Percentiles rank a stretch among this genome's conserved stretches.
These are phyloP conservation scores for Lepidium didymum DNA, from an alignment of 345 rosid species.

Conservation along the genomic window DNA sequence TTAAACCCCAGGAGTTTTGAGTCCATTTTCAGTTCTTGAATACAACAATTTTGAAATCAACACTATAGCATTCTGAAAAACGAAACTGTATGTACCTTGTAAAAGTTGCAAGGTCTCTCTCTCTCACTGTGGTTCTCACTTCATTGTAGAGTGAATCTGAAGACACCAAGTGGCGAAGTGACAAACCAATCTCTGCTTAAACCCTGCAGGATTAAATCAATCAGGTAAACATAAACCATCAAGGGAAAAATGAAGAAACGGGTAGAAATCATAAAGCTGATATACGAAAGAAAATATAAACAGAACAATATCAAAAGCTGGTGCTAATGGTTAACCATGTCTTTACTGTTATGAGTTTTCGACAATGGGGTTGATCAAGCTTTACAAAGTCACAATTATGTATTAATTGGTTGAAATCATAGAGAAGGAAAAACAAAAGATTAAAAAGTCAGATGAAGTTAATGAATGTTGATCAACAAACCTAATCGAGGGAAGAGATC, in stretches of 20 bases:
- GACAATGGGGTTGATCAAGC: background rate
- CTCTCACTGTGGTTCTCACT: slow-evolving; percentile 2
- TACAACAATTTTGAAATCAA: too few relatives aligned
- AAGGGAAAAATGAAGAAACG: background rate
- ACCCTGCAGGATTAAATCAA: slow-evolving; percentile 12
- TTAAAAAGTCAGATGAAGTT: background rate
- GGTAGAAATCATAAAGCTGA: background rate
- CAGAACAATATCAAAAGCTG: background rate
- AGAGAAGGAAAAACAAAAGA: background rate
- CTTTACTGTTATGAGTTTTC: background rate
- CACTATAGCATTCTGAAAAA: too few relatives aligned
- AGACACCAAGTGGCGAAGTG: slow-evolving; percentile 13
- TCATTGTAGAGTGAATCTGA: slow-evolving; percentile 24
- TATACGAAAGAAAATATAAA: background rate
- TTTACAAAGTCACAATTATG: background rate
- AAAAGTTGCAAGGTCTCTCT: background rate
- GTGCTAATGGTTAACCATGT: background rate
- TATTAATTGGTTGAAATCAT: background rate
- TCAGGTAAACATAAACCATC: slow-evolving; percentile 12
- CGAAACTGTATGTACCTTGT: slow-evolving; percentile 12
- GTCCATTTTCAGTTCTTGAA: too few relatives aligned
- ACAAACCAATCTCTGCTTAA: slow-evolving; percentile 12
- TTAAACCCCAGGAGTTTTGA: too few relatives aligned
- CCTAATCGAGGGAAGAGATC: background rate
- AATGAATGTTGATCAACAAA: background rate